Conservation (phyloP, 176 grass and related monocot species). For the Oryza rufipogon region DNA sequence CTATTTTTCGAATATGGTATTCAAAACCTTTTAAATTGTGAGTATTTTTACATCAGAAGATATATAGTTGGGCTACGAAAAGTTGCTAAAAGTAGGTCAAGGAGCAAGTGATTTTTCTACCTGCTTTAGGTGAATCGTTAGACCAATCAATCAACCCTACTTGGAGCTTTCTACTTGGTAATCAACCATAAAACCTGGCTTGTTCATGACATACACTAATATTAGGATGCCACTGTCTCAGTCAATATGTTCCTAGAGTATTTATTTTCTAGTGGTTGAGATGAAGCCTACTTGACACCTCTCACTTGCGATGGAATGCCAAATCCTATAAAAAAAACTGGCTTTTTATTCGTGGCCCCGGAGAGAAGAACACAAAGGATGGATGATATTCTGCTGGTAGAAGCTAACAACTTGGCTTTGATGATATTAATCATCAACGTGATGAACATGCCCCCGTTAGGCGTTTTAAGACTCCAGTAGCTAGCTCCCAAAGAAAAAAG, state of each 20-base stretch:
- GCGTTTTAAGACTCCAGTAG: neutral
- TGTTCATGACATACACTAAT: neutral
- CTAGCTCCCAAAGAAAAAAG: neutral
- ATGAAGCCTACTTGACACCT: neutral
- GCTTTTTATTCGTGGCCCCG: neutral
- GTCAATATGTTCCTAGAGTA: no score
- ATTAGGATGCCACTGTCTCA: neutral
- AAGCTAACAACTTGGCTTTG: neutral
- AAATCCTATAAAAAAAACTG: conserved; percentile 2
- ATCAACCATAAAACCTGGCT: no score
- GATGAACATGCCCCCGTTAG: neutral
- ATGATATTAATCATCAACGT: neutral
- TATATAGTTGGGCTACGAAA: neutral
- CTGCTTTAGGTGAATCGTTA: neutral
- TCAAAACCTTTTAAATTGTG: neutral
- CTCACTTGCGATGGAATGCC: neutral
- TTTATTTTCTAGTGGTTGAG: neutral
- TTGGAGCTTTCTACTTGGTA: neutral
- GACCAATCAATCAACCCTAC: neutral
- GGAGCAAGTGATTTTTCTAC: neutral
- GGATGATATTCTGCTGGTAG: neutral
- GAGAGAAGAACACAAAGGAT: neutral
- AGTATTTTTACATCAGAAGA: neutral
- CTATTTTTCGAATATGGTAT: no score
- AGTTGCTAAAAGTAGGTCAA: neutral